A percentile compares a stretch with the other conserved stretches of the same genome.
Conservation (phyloP, 768 basidiomycete genomes). For the Calocera viscosa region DNA sequence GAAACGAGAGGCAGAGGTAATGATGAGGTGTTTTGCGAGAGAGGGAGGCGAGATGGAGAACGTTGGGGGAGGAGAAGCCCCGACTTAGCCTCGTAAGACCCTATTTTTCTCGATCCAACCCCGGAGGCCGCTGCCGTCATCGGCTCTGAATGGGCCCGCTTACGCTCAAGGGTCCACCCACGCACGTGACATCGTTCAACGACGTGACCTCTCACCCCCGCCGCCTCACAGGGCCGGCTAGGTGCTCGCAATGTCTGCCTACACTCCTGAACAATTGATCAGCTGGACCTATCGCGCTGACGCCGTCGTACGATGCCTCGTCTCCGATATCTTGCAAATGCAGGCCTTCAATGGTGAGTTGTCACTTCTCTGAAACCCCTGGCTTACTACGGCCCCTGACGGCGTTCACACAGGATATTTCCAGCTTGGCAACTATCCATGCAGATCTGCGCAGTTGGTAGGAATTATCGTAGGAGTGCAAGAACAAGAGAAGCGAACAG, state of each 20-base stretch:
- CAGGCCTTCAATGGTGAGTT: background rate
- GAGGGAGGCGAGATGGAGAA: background rate
- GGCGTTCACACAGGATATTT: background rate
- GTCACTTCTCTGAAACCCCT: background rate
- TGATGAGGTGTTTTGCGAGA: background rate
- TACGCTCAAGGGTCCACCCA: too few relatives aligned
- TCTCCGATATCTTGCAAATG: background rate
- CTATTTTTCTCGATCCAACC: background rate
- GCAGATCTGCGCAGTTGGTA: background rate
- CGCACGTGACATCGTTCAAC: background rate
- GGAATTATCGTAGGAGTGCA: background rate
- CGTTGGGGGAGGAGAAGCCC: background rate
- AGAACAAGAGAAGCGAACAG: background rate
- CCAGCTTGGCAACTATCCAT: background rate
- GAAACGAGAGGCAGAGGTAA: background rate
- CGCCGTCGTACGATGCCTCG: background rate
- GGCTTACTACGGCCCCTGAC: background rate
- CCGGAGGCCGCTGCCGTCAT: slow-evolving; percentile 8
- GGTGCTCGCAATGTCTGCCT: background rate
- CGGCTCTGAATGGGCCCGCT: background rate
- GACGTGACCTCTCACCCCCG: background rate
- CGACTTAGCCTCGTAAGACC: background rate
- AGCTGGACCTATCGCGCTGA: background rate
- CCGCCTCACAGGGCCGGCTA: background rate
- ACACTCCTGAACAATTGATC: background rate